phyloP scores from a whole-genome alignment of 768 basidiomycete genomes.

The Psilocybe sp. region DNA sequence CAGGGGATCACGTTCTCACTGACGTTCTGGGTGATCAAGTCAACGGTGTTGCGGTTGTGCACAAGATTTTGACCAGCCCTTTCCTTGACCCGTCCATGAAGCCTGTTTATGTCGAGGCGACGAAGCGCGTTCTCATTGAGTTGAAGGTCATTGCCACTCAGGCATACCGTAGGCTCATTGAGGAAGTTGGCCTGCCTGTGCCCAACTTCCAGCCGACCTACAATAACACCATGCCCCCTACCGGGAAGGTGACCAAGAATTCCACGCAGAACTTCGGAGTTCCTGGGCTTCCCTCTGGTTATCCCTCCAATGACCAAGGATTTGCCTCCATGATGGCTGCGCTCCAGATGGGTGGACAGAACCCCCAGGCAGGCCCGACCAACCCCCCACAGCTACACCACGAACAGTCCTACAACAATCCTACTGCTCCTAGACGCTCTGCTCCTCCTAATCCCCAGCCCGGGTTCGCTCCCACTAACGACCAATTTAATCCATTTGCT shows the following conservation, averaged over 20 bases:
- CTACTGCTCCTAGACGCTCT: slow-evolving; percentile 33
- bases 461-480: slow-evolving; percentile 37
- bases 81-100: slow-evolving; percentile 76
- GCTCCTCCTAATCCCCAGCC: slow-evolving; percentile 25
- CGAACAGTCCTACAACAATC: slow-evolving; percentile 55
- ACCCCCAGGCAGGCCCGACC: slow-evolving; percentile 72
- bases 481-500: slow-evolving; percentile 53
- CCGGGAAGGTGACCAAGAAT: slow-evolving; percentile 57
- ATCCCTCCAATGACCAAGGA: slow-evolving; percentile 80
- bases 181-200: slow-evolving; percentile 91
- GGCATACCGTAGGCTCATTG: slow-evolving; percentile 89
- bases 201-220: slow-evolving; percentile 85
- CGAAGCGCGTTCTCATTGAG: slow-evolving; percentile 86
- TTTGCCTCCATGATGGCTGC: slow-evolving; percentile 93
- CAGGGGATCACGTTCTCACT: slow-evolving; percentile 85
- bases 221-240: slow-evolving; percentile 56
- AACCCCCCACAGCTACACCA: slow-evolving; percentile 58
- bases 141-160: slow-evolving; percentile 93
- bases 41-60: slow-evolving; percentile 89
- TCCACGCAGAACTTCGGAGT: slow-evolving; percentile 59
- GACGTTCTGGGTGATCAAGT: slow-evolving; percentile 96
- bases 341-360: slow-evolving; percentile 86
- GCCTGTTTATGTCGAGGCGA: slow-evolving; percentile 73
- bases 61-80: slow-evolving; percentile 87
- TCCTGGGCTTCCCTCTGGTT: slow-evolving; percentile 75